Base-by-base conservation (phyloP, 2,329 filamentous ascomycete genomes). In the Cercospora berteroae region DNA sequence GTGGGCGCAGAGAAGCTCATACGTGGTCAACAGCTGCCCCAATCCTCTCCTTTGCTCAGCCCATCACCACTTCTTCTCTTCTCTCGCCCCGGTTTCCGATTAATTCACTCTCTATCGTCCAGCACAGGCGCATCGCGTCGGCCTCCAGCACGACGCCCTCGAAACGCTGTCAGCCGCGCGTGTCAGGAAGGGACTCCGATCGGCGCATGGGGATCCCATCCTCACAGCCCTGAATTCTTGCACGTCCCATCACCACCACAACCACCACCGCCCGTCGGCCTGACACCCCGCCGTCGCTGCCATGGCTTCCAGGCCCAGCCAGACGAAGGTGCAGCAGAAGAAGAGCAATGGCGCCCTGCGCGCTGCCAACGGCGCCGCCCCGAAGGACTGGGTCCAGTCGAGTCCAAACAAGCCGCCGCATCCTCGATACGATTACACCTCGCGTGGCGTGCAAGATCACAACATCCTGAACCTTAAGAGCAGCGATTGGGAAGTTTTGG, bases 381-480 rank as follows among this genome's bases (percentile, higher is more conserved):
- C 61, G 12, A 66, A 56, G 33, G 66, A 71, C 39, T 69, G 69
- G 64, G 69, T 72, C 31, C 73, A 76, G 55, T 67, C 74, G 25
- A 71, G 69, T 60, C 71, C 73, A 64, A 78, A 77, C 72, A 78
- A 80, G 69, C 77, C 74, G 9, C 71, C 74, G 13, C 67, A 80
- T 64, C 70, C 74, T 69, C 61, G 70, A 64, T 70, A 71, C 70
- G 88, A 90, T 75, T 94, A 92, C 82, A 86, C 88, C 65, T 93
- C 91, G 1, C 88, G 92, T 60, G 91, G 91, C 60, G 91, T 98
- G 64, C 85, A 87, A 72, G 92, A 99, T 83, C 90, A 97, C 82
- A 93, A 98, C 83, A 89, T 98, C 76, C 93, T 97, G 81, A 87
- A 92, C 63, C 88, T 99, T 23, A 92, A 94, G 39, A 81, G 86